Conservation (phyloP, 176 grass and related monocot genomes). For the Luzula sylvatica region DNA sequence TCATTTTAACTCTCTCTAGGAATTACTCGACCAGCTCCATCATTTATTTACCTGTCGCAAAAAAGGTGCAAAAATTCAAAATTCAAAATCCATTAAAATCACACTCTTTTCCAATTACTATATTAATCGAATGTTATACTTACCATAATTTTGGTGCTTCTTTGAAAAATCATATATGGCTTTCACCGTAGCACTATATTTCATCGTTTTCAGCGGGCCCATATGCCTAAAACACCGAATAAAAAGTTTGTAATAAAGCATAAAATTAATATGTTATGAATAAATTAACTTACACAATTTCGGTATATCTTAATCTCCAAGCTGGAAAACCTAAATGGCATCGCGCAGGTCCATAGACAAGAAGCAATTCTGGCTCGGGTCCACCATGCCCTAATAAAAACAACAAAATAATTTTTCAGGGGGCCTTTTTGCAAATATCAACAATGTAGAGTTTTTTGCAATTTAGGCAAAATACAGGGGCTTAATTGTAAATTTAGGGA, state of each 20-base stretch:
- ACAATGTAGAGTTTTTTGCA: no score
- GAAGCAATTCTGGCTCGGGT: constrained; percentile 82
- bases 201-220: constrained; percentile 61
- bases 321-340: constrained; percentile 93
- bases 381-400: constrained; percentile 74
- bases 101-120: no score
- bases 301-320: constrained; percentile 90
- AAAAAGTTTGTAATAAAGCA: not conserved
- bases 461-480: no score
- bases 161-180: constrained; percentile 77
- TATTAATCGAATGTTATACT: no score
- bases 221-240: constrained; percentile 57
- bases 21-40: no score
- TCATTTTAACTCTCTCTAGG: no score
- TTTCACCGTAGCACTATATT: constrained; percentile 61
- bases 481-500: not conserved
- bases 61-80: no score
- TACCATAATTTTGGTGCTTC: constrained; percentile 90
- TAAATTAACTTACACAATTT: constrained; percentile 89
- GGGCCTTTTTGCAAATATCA: no score
- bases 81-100: no score
- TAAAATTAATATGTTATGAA: constrained; percentile 1
- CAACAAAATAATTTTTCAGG: no score
- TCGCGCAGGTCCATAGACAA: constrained; percentile 70
- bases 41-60: no score